A percentile compares a stretch with the other conserved stretches of the same genome.
Conservation (phyloP, 495 filamentous ascomycete genomes). For the Trichocladium antarcticum region DNA sequence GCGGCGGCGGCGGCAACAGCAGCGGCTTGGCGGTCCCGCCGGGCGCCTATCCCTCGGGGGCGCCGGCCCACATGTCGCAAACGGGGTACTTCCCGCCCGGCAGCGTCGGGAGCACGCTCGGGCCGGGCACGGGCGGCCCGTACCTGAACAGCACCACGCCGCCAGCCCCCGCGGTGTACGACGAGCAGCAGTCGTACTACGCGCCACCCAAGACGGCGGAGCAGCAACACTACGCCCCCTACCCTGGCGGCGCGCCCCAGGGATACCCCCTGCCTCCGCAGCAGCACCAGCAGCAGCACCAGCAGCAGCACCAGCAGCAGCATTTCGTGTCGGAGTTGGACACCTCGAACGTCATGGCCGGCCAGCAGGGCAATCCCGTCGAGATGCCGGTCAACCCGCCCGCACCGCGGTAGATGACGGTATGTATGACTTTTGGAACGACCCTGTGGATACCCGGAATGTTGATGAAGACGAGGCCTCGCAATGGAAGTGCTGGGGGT, state of each 20-base stretch:
- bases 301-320: too few relatives aligned
- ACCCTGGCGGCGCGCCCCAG: neutral
- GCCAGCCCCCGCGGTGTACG: neutral
- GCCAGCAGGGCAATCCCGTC: slow-evolving; percentile 4
- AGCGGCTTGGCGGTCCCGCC: too few relatives aligned
- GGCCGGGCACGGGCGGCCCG: neutral
- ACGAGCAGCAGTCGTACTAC: slow-evolving; percentile 14
- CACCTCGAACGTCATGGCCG: neutral
- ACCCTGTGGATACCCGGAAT: neutral
- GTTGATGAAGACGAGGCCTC: neutral
- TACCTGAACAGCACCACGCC: slow-evolving; percentile 1
- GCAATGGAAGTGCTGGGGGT: neutral
- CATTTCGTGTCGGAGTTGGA: slow-evolving; percentile 13
- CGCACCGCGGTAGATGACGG: neutral
- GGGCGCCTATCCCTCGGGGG: slow-evolving; percentile 4
- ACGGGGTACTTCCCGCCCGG: slow-evolving; percentile 1
- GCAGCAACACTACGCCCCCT: neutral
- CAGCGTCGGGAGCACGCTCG: neutral
- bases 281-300: too few relatives aligned
- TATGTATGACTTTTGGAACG: neutral
- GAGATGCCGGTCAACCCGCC: slow-evolving; percentile 10
- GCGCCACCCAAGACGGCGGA: slow-evolving; percentile 7
- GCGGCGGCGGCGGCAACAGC: neutral
- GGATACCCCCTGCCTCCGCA: neutral
- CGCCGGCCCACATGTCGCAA: slow-evolving; percentile 11